A percentile compares a stretch with the other conserved stretches of the same genome.
Conservation (phyloP, 352 stramenopile species). For the Globisporangium recalcitrans region DNA sequence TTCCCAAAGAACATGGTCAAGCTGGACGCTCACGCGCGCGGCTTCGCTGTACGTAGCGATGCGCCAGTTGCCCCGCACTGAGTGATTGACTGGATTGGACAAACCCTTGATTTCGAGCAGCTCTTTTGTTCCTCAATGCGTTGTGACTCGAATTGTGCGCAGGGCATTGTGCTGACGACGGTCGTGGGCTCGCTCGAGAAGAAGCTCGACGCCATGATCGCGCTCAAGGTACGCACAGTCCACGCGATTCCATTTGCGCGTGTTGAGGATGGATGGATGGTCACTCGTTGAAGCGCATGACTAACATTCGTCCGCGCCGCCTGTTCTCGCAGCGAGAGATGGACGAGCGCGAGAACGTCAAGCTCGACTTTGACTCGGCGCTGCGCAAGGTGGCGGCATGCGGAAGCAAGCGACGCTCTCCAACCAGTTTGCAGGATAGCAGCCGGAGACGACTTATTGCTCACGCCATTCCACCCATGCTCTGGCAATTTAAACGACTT, state of each 20-base stretch:
- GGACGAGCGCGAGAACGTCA: slow-evolving; percentile 25
- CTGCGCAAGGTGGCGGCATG: slow-evolving; percentile 19
- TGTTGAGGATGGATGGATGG: neutral
- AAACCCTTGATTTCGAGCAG: slow-evolving; percentile 9
- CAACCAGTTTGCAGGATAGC: slow-evolving; percentile 1
- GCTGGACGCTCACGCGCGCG: slow-evolving; percentile 11
- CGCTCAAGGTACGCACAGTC: slow-evolving; percentile 20
- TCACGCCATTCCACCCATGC: neutral
- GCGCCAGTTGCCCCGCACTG: neutral
- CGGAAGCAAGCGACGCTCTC: neutral
- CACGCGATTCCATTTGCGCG: neutral
- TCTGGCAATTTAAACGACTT: neutral
- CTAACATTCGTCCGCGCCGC: neutral
- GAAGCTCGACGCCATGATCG: slow-evolving; percentile 29
- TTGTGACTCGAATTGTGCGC: slow-evolving; percentile 1
- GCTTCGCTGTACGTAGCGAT: slow-evolving; percentile 11
- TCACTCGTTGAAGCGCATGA: neutral
- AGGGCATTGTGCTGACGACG: slow-evolving; percentile 28
- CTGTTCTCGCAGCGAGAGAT: slow-evolving; percentile 21
- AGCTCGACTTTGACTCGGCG: slow-evolving; percentile 30
- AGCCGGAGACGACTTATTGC: neutral
- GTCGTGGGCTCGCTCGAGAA: slow-evolving; percentile 32
- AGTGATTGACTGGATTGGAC: neutral
- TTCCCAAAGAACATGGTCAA: slow-evolving; percentile 20
- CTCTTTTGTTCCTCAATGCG: neutral